Evolutionary conservation across 2,329 filamentous ascomycete genomes (phyloP).

Genomic region (Laburnicola sp.): DNA sequence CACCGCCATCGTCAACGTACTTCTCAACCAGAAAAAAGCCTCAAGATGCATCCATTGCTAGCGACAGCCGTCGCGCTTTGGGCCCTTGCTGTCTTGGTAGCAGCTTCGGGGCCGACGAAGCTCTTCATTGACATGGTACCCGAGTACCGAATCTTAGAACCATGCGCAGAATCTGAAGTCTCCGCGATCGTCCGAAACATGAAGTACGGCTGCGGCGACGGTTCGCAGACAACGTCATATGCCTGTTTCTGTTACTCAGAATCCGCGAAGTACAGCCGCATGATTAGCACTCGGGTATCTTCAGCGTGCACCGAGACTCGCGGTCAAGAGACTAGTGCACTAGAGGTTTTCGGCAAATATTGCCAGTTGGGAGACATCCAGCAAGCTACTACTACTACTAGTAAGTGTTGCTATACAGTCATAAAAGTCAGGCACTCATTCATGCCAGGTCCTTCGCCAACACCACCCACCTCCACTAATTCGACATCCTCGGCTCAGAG

Average conservation of each 20-base stretch:
- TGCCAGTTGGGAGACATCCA: slow-evolving; percentile 11
- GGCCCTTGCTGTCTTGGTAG: neutral
- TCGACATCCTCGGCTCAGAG: neutral
- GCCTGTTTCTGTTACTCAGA: slow-evolving; percentile 22
- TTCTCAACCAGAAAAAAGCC: neutral
- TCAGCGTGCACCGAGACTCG: slow-evolving; percentile 12
- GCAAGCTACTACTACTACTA: neutral
- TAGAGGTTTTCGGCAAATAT: slow-evolving; percentile 18
- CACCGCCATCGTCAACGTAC: neutral
- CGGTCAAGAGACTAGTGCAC: slow-evolving; percentile 11
- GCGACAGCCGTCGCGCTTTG: neutral
- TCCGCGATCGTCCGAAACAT: slow-evolving; percentile 24
- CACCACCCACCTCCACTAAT: neutral
- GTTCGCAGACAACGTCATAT: slow-evolving; percentile 18
- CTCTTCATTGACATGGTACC: slow-evolving; percentile 21
- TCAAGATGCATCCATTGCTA: neutral
- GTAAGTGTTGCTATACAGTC: neutral
- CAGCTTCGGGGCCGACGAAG: slow-evolving; percentile 1
- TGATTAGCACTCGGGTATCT: slow-evolving; percentile 16
- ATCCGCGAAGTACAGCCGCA: slow-evolving; percentile 15
- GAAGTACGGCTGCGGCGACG: slow-evolving; percentile 24
- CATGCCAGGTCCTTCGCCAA: neutral
- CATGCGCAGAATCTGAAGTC: slow-evolving; percentile 20
- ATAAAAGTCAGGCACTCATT: neutral
- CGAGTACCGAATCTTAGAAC: slow-evolving; percentile 15